Evolutionary conservation across 2,329 filamentous ascomycete genomes (phyloP), one percentile per base, ranked within the genome.

Genomic region (Penicillium concentricum): DNA sequence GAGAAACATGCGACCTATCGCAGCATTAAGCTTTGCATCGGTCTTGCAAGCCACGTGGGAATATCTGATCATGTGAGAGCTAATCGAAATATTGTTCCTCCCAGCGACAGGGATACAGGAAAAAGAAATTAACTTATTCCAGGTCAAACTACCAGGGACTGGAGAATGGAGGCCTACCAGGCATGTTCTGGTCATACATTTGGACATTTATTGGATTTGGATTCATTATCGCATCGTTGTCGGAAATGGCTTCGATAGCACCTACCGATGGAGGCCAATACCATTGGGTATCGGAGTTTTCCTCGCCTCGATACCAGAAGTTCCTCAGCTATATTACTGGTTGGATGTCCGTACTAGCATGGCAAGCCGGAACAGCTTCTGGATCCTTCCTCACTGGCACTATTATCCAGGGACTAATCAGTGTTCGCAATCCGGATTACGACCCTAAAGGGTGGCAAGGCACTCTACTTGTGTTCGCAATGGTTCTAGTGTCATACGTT

Each of bases 141-240:
- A 71, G 66, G 24, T 65, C 66, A 0, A 64, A 69, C 12, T 61
- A 57, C 3, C 51, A 68, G 28, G 69, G 67, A 1, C 54, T 70
- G 8, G 52, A 61, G 18, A 61, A 71, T 56, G 67, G 67, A 2
- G 67, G 69, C 3, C 48, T 64, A n/a, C 58, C 67, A 4, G 69
- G 66, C 16, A 44, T 69, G 57, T 65, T 68, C 38, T 70, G 68
- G 67, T 65, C 69, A 0, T 75, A 68, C 54, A 56, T 76, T 6
- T 71, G 70, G 61, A 74, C 87, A 30, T 75, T 88, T 18, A 85
- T 92, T 7, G 87, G 88, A 0, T 82, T 88, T 26, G 87, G 89
- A 7, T 87, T 86, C 24, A 80, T 92, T 18, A 69, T 75, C 30
- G 61, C 63, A 16, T 74, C 74, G 4, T 78, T 93, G 67, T 83